Evolutionary conservation across 371 early-diverging fungal genomes (phyloP), one percentile per base, ranked within the genome.

Genomic region (Cokeromyces recurvatus): DNA sequence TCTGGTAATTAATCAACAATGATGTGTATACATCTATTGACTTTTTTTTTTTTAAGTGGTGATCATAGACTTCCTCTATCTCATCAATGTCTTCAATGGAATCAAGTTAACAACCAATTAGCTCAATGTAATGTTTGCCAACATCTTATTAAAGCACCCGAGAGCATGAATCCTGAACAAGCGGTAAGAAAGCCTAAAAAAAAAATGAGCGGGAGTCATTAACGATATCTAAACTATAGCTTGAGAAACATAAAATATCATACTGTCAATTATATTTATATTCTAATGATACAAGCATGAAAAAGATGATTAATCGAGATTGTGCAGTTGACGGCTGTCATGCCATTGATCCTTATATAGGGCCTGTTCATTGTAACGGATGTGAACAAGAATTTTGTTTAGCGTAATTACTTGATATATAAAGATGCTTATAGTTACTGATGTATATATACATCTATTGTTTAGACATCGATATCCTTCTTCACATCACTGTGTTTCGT

Each of bases 391-490:
- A 43, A 1, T 64, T 53, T 46, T 68, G 68, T 38, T 27, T 68
- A 39, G 59, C 36, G 68, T 68, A 42, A 49, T 4, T 15, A 11
- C 14, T 42, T 15, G n/a, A n/a, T n/a, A n/a, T n/a, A 32, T 21
- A 48, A 9, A 48, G 2, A 34, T 21, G 19, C 20, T 14, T 27
- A 23, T n/a, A 20, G 29, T 24, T 25, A 16, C 16, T 14, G 16
- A 24, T 19, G n/a, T n/a, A n/a, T n/a, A n/a, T n/a, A n/a, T n/a
- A n/a, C n/a, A n/a, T n/a, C n/a, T n/a, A n/a, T n/a, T 6, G 32
- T 20, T 25, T n/a, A 64, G 68, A 29, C 68, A 68, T 43, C 40
- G 68, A 9, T 56, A 64, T 16, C 55, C 55, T 16, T 29, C 59
- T 9, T 35, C 64, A 4, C 68, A 68, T 38, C n/a, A 20, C 0